Percentiles rank a stretch among this genome's conserved stretches.
These are phyloP conservation scores for Camelina sativa DNA, from an alignment of 345 rosid species.

Conservation along the genomic window DNA sequence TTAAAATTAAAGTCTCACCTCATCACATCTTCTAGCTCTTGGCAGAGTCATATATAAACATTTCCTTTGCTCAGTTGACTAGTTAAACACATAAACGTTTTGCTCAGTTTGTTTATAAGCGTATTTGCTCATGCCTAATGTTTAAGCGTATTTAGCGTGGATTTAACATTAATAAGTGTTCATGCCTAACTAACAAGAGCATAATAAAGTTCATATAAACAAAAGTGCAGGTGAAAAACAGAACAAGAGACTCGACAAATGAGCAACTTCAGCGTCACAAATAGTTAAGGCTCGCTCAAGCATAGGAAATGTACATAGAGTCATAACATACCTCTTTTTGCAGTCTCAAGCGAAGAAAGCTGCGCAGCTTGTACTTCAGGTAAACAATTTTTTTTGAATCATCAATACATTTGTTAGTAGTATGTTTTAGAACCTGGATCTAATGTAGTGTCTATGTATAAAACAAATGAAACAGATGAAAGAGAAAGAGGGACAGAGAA, in stretches of 20 bases:
- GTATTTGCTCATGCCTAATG: too few species aligned
- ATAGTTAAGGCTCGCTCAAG: neutral
- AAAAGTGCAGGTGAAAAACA: slow-evolving; percentile 8
- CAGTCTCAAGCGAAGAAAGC: slow-evolving; percentile 85
- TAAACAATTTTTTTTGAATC: slow-evolving; percentile 31
- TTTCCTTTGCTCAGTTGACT: too few species aligned
- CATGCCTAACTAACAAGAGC: neutral
- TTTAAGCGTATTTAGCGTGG: too few species aligned
- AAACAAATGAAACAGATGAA: slow-evolving; percentile 50
- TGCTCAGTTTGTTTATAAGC: too few species aligned
- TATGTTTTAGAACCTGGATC: slow-evolving; percentile 12
- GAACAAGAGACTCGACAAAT: slow-evolving; percentile 8
- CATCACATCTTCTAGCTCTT: too few species aligned
- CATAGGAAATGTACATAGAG: neutral
- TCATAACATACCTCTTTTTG: slow-evolving; percentile 73
- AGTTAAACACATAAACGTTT: too few species aligned
- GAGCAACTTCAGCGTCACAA: slow-evolving; percentile 19
- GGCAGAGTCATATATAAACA: too few species aligned
- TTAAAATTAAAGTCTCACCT: too few species aligned
- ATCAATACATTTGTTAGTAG: neutral
- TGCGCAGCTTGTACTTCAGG: slow-evolving; percentile 72
- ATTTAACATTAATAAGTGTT: too few species aligned
- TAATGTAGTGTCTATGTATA: slow-evolving; percentile 18
- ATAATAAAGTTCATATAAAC: neutral
- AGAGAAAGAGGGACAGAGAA: slow-evolving; percentile 60